A percentile compares a stretch with the other conserved stretches of the same genome.
phyloP scores from a whole-genome alignment of 1,284 basidiomycete genomes.

The Ceratobasidium theobromae region DNA sequence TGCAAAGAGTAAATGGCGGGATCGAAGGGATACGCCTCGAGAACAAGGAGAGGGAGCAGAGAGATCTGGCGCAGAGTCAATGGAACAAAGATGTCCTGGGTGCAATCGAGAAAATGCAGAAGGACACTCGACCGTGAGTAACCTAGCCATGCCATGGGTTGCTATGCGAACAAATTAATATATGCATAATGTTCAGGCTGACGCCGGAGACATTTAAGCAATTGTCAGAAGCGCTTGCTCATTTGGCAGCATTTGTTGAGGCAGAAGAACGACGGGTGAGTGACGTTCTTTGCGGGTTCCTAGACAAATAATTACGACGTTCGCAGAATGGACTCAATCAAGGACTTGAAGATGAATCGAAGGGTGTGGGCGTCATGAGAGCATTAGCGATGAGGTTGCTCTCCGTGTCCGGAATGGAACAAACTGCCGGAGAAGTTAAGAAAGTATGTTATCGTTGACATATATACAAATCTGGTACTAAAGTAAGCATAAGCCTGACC shows the following conservation, averaged over 20 bases:
- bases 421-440: neutral
- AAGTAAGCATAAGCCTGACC: too few species aligned
- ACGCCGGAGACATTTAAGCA: conserved; percentile 30
- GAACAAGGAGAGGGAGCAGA: conserved; percentile 4
- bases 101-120: conserved; percentile 24
- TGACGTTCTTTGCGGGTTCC: neutral
- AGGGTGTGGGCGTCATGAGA: conserved; percentile 18
- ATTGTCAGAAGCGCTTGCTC: conserved; percentile 20
- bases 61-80: neutral
- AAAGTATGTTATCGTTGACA: too few species aligned
- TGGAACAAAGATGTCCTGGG: conserved; percentile 19
- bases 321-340: conserved; percentile 16
- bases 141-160: neutral
- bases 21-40: neutral
- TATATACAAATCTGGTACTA: too few species aligned
- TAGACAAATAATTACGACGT: neutral
- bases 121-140: conserved; percentile 24
- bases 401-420: conserved; percentile 10
- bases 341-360: neutral
- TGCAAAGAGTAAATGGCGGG: neutral
- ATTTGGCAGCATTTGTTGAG: conserved; percentile 24
- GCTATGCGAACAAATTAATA: neutral
- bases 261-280: conserved; percentile 21
- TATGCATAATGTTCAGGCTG: neutral
- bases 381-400: conserved; percentile 18